Base-by-base conservation (phyloP, 2,329 filamentous ascomycete genomes). In the Xylariaceae sp. region DNA sequence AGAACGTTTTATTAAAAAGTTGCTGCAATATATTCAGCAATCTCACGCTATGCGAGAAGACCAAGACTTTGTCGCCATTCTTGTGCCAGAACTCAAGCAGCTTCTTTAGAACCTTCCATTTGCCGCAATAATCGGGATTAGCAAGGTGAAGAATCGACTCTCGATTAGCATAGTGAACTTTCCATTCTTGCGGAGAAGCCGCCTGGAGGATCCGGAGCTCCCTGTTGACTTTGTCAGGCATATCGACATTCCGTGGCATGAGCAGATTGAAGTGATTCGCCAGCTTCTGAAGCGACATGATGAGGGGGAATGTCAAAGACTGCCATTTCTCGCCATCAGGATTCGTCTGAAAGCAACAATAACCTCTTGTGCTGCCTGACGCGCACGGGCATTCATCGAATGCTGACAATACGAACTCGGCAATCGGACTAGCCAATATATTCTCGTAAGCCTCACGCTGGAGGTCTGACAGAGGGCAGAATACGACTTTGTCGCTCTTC, bases 401-500 rank as follows among this genome's bases (percentile, higher is more conserved):
- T 1, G 89, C 85, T 2, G 76, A 77, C 51, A 86, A 87, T 64
- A 99, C 87, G 51, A 84, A 80, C 1, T 84, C 76, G 1, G 94
- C 82, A 6, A 88, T 81, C 1, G 88, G 83, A 61, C 88, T 89
- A 11, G 85, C 81, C n/a, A 96, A 76, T 57, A 94, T 89, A 44
- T 87, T 88, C 66, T 91, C 83, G 71, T 99, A 99, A 0, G 92
- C 93, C 37, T 87, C 82, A 10, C 83, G 82, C 73, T 99, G 94
- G 0, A 87, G 82, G 3, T 88, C 83, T 0, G 92, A 96, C 17
- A 99, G 80, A 1, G 92, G 92, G 67, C 94, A 99, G 71, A 99
- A 99, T 3, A 97, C 91, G 0, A 97, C 92, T 57, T 88, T 86
- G 72, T 99, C 94, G 39, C 85, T 92, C 79, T 99, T 99, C 75